Conservation (phyloP, 2,329 filamentous ascomycete species). For the Seiridium unicorne region DNA sequence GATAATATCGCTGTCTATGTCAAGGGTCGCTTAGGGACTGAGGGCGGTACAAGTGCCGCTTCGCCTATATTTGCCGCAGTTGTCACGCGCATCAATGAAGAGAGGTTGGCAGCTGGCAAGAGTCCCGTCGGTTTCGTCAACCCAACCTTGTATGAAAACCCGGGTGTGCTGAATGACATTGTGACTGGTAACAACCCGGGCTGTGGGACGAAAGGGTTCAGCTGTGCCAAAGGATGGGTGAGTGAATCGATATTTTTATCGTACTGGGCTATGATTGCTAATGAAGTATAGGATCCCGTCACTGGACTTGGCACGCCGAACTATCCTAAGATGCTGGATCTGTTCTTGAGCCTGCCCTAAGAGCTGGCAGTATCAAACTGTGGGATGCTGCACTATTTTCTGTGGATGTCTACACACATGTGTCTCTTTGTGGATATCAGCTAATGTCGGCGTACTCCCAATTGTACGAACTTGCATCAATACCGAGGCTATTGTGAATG, state of each 20-base stretch:
- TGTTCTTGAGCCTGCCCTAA: not conserved
- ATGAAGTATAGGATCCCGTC: not conserved
- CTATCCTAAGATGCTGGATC: slow-evolving; percentile 6
- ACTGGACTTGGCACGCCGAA: slow-evolving; percentile 4
- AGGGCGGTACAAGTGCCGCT: slow-evolving; percentile 53
- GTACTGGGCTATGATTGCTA: not conserved
- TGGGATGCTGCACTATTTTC: not conserved
- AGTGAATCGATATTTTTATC: not conserved
- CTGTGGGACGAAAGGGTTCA: not conserved
- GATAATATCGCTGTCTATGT: slow-evolving; percentile 28
- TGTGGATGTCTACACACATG: too few species aligned
- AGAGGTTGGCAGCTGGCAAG: not conserved
- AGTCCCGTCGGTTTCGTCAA: not conserved
- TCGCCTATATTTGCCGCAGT: slow-evolving; percentile 58
- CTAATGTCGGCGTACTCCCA: too few species aligned
- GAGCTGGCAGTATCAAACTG: not conserved
- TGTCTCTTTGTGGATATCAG: too few species aligned
- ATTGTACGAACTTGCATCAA: too few species aligned
- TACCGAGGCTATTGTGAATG: too few species aligned
- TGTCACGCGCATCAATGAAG: slow-evolving; percentile 61
- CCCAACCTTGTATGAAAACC: not conserved
- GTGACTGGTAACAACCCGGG: slow-evolving; percentile 2
- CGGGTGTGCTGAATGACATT: slow-evolving; percentile 3
- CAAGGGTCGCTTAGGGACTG: slow-evolving; percentile 26
- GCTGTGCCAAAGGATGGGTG: slow-evolving; percentile 2